Evolutionary conservation across 2,329 filamentous ascomycete species (phyloP).

Genomic region (Rutstroemia sp.): DNA sequence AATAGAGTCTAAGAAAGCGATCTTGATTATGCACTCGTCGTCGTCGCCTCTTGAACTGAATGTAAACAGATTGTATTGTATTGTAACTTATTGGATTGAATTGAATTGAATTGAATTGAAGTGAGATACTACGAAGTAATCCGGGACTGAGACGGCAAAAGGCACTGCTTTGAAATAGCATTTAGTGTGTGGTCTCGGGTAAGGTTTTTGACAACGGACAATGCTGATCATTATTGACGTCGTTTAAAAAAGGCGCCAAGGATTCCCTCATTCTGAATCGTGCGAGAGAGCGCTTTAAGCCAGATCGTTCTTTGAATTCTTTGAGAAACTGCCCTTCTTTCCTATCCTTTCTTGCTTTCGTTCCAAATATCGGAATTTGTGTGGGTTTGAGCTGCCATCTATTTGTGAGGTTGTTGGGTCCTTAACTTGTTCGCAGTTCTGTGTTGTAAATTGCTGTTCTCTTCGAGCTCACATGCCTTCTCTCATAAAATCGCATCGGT

Average conservation of each 20-base stretch:
- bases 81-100: too few species aligned
- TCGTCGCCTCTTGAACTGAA: too few species aligned
- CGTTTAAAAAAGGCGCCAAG: neutral
- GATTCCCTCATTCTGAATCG: neutral
- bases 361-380: neutral
- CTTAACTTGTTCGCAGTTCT: neutral
- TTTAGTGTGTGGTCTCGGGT: too few species aligned
- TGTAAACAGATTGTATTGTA: too few species aligned
- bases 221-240: too few species aligned
- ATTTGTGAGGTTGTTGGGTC: neutral
- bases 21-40: too few species aligned
- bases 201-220: too few species aligned
- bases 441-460: neutral
- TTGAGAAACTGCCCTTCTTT: neutral
- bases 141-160: too few species aligned
- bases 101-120: too few species aligned
- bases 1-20: too few species aligned
- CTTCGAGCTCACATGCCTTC: conserved; percentile 29
- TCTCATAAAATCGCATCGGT: conserved; percentile 23
- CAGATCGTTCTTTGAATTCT: neutral
- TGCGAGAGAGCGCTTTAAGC: neutral
- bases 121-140: too few species aligned
- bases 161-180: too few species aligned
- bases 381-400: neutral
- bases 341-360: neutral